Conservation (phyloP, 2,329 filamentous ascomycete genomes). For the Zopfia rhizophila region DNA sequence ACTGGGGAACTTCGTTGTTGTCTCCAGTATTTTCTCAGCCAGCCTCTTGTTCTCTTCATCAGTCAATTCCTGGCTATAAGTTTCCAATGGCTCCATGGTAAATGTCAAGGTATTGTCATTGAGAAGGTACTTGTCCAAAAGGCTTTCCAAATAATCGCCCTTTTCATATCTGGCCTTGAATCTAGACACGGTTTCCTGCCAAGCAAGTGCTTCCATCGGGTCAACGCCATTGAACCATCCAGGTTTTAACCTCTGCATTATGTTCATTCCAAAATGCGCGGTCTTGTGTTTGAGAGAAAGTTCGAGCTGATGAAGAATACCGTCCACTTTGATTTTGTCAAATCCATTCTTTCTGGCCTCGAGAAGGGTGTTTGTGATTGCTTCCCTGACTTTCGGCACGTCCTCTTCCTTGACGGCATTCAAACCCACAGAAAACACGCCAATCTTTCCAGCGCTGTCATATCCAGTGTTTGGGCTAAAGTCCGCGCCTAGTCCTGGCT, state of each 20-base stretch:
- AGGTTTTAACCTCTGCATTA: constrained; percentile 88
- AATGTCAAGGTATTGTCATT: constrained; percentile 90
- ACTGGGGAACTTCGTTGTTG: constrained; percentile 74
- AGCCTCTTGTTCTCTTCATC: constrained; percentile 81
- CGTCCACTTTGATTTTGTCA: constrained; percentile 89
- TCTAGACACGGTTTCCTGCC: constrained; percentile 86
- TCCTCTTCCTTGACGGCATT: constrained; percentile 88
- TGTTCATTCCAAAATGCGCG: constrained; percentile 89
- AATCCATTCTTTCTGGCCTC: constrained; percentile 81
- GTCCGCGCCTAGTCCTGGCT: constrained; percentile 88
- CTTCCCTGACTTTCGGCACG: constrained; percentile 78
- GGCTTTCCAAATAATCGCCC: constrained; percentile 81
- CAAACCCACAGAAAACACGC: constrained; percentile 89
- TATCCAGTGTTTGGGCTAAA: constrained; percentile 96
- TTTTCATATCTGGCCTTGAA: constrained; percentile 82
- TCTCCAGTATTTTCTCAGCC: constrained; percentile 76
- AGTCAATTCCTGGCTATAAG: constrained; percentile 77
- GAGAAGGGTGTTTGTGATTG: constrained; percentile 76
- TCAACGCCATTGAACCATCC: constrained; percentile 97
- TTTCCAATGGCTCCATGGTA: constrained; percentile 88
- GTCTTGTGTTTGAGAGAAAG: constrained; percentile 96
- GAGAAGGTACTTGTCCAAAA: constrained; percentile 90
- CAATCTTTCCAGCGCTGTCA: constrained; percentile 78
- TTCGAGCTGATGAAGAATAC: constrained; percentile 92
- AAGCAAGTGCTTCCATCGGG: constrained; percentile 88